These are phyloP conservation scores for Acrocalymma vagum DNA, from an alignment of 2,329 filamentous ascomycete genomes.

Conservation along the genomic window DNA sequence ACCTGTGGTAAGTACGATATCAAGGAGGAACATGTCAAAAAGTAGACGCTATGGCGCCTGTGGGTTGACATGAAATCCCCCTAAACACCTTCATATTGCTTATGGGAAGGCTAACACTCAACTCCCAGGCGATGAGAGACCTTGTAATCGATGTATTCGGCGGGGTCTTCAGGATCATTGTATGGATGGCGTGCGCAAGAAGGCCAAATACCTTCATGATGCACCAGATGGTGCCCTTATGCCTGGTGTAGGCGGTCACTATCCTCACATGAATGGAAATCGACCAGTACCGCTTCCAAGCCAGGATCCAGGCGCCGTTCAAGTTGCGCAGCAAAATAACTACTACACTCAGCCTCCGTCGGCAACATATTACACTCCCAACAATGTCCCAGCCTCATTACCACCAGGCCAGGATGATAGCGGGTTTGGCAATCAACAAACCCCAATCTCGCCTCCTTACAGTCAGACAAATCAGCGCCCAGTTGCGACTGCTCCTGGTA, in stretches of 20 bases:
- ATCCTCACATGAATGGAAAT: constrained; percentile 63
- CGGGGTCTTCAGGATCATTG: constrained; percentile 89
- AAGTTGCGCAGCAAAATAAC: constrained; percentile 44
- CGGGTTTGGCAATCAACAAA: constrained; percentile 71
- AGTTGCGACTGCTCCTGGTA: constrained; percentile 59
- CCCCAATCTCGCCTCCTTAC: constrained; percentile 80
- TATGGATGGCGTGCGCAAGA: constrained; percentile 96
- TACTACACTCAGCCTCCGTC: constrained; percentile 54
- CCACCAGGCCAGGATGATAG: constrained; percentile 55
- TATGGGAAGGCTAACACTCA: constrained; percentile 8
- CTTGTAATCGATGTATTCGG: constrained; percentile 93
- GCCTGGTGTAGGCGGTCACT: constrained; percentile 81
- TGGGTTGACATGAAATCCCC: too few species aligned
- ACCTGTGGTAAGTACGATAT: constrained; percentile 84
- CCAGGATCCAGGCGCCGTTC: constrained; percentile 31
- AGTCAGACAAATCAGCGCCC: constrained; percentile 58
- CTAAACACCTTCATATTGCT: background rate
- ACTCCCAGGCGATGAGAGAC: constrained; percentile 84
- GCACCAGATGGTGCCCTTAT: constrained; percentile 88
- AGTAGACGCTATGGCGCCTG: too few species aligned
- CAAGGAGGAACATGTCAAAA: too few species aligned
- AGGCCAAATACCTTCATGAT: constrained; percentile 98
- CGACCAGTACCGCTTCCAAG: constrained; percentile 46
- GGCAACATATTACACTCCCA: constrained; percentile 51
- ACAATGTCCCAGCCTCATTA: constrained; percentile 48